Base-by-base conservation (phyloP, 352 stramenopile species). In the Peronospora destructor region DNA sequence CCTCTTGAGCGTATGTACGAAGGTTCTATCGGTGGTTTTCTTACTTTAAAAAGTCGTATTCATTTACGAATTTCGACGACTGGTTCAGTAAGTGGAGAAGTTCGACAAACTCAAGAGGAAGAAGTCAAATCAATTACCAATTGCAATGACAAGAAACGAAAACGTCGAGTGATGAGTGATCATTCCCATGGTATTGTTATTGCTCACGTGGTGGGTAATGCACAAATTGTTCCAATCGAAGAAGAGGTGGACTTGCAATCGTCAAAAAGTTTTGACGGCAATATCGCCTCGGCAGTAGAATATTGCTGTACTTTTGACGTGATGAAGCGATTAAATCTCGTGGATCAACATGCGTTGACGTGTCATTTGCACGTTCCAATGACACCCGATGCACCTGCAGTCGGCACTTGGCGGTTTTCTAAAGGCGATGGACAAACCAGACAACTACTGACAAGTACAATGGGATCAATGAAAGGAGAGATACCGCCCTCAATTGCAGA, bases 281-380 rank as follows among this genome's bases (percentile, higher is more conserved):
- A 57, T 28, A 29, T 38, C 9, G 36, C 34, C 8, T 45, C 44
- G 10, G 30, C 33, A 7, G 53, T 48, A 13, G 47, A 71, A 19
- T 79, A 73, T 60, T 83, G 64, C 43, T 82, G 69, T 45, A 45
- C 62, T 14, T 81, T 87, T 42, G 55, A 75, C 10, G 57, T 76
- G 1, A 69, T 59, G 16, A 71, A 71, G 29, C 52, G 61, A 6
- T 34, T 55, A 6, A 45, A 62, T 14, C 70, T 78, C 32, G 40
- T 68, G 5, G 74, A 81, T 47, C 56, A 64, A 39, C 61, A 80
- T 17, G 66, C 65, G 0, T 42, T 82, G 0, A 53, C 62, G 9
- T 85, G 71, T 40, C 67, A 73, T 45, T 49, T 70, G 23, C 69
- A 84, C 29, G 47, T 81, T 4, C 59, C 67, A 8, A 35, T 62